These are phyloP conservation scores for Apiotrichum akiyoshidainum DNA, from an alignment of 1,284 basidiomycete species.

Conservation along the genomic window DNA sequence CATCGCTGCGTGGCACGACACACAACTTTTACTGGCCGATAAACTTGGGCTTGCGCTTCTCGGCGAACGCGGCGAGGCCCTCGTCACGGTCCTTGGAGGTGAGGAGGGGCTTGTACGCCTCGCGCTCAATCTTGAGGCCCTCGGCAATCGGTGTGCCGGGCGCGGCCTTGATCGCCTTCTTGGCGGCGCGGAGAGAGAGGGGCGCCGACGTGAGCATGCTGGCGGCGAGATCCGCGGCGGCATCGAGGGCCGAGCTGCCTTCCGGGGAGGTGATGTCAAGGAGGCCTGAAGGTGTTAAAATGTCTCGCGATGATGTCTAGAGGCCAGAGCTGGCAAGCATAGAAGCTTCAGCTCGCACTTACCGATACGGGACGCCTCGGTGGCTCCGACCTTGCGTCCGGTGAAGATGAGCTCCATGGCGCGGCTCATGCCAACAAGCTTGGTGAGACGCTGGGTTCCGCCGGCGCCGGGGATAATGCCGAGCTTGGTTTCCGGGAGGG, in stretches of 20 bases:
- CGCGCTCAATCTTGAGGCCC: constrained; percentile 84
- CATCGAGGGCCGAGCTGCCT: constrained; percentile 29
- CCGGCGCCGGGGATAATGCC: constrained; percentile 96
- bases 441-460: constrained; percentile 80
- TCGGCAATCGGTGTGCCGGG: constrained; percentile 69
- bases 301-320: too few relatives aligned
- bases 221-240: constrained; percentile 28
- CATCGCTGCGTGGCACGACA: too few relatives aligned
- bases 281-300: constrained; percentile 49
- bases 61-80: constrained; percentile 81
- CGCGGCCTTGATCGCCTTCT: constrained; percentile 78
- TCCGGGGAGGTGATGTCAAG: constrained; percentile 59
- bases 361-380: constrained; percentile 75
- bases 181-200: constrained; percentile 81
- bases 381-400: constrained; percentile 62
- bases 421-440: constrained; percentile 73
- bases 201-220: constrained; percentile 60
- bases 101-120: constrained; percentile 80
- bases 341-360: constrained; percentile 20
- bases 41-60: constrained; percentile 80
- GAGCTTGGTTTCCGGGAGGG: constrained; percentile 75
- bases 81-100: constrained; percentile 74
- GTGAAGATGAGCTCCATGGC: constrained; percentile 88
- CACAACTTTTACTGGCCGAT: constrained; percentile 56
- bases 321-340: too few relatives aligned